phyloP scores from a whole-genome alignment of 2,329 filamentous ascomycete species.

The Incumbomyces lentus region DNA sequence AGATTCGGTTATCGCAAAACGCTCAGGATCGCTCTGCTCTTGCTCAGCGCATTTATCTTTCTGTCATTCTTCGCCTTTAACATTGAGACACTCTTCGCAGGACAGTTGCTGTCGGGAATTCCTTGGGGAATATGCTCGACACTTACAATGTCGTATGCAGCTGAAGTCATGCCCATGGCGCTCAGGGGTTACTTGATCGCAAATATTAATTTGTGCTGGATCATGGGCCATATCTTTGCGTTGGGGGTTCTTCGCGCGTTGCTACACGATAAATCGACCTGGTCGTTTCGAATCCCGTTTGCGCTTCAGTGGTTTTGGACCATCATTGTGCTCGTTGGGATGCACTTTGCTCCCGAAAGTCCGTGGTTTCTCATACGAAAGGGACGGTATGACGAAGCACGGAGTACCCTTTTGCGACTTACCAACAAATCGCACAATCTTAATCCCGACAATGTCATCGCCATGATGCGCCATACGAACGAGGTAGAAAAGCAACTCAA shows the following conservation, averaged over 20 bases:
- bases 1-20: slow-evolving; percentile 55
- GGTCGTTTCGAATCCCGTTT: slow-evolving; percentile 26
- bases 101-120: slow-evolving; percentile 28
- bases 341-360: slow-evolving; percentile 38
- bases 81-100: slow-evolving; percentile 24
- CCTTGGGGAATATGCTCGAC: slow-evolving; percentile 27
- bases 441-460: slow-evolving; percentile 23
- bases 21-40: slow-evolving; percentile 47
- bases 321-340: slow-evolving; percentile 34
- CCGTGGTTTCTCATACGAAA: slow-evolving; percentile 43
- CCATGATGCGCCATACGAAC: slow-evolving; percentile 31
- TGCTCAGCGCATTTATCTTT: slow-evolving; percentile 29
- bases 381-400: slow-evolving; percentile 35
- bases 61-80: slow-evolving; percentile 30
- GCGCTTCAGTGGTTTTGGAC: slow-evolving; percentile 42
- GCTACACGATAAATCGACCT: slow-evolving; percentile 20
- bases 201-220: slow-evolving; percentile 31
- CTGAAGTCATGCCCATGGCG: slow-evolving; percentile 26
- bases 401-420: slow-evolving; percentile 32
- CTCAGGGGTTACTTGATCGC: slow-evolving; percentile 25
- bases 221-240: slow-evolving; percentile 26
- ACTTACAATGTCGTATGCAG: slow-evolving; percentile 26
- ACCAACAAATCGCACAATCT: slow-evolving; percentile 13
- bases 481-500: slow-evolving; percentile 21
- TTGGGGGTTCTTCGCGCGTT: slow-evolving; percentile 24